Conservation (phyloP, 2,329 filamentous ascomycete species). For the Microdochium nivale region DNA sequence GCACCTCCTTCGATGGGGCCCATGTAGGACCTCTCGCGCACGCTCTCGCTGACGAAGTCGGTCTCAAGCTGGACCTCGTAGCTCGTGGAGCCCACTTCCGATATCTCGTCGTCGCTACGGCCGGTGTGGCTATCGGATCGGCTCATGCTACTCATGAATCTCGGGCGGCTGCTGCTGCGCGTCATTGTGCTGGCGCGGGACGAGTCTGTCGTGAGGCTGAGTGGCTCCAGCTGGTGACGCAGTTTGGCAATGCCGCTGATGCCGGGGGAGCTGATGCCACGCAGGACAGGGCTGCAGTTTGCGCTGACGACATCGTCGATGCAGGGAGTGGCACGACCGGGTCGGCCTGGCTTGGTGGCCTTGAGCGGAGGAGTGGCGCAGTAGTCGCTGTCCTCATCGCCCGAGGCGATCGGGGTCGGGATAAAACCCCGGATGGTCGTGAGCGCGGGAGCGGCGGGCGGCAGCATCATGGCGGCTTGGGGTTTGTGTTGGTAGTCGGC, state of each 20-base stretch:
- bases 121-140: slow-evolving; percentile 41
- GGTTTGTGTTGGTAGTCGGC: slow-evolving; percentile 1
- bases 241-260: slow-evolving; percentile 73
- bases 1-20: slow-evolving; percentile 43
- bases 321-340: slow-evolving; percentile 25
- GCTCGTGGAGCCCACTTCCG: slow-evolving; percentile 60
- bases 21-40: slow-evolving; percentile 28
- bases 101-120: slow-evolving; percentile 57
- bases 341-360: slow-evolving; percentile 17
- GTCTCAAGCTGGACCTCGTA: slow-evolving; percentile 80
- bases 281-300: slow-evolving; percentile 54
- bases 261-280: slow-evolving; percentile 41
- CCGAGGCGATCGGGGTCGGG: slow-evolving; percentile 43
- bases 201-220: slow-evolving; percentile 51
- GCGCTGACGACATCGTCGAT: slow-evolving; percentile 52
- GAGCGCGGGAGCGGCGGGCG: slow-evolving; percentile 37
- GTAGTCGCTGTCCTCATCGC: slow-evolving; percentile 49
- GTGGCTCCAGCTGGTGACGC: slow-evolving; percentile 70
- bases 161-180: slow-evolving; percentile 38
- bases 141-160: slow-evolving; percentile 43
- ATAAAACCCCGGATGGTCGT: slow-evolving; percentile 50
- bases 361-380: slow-evolving; percentile 27
- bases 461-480: slow-evolving; percentile 29
- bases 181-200: slow-evolving; percentile 49
- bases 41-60: slow-evolving; percentile 70